phyloP scores from a whole-genome alignment of 2,329 filamentous ascomycete genomes.

The Nemania abortiva region DNA sequence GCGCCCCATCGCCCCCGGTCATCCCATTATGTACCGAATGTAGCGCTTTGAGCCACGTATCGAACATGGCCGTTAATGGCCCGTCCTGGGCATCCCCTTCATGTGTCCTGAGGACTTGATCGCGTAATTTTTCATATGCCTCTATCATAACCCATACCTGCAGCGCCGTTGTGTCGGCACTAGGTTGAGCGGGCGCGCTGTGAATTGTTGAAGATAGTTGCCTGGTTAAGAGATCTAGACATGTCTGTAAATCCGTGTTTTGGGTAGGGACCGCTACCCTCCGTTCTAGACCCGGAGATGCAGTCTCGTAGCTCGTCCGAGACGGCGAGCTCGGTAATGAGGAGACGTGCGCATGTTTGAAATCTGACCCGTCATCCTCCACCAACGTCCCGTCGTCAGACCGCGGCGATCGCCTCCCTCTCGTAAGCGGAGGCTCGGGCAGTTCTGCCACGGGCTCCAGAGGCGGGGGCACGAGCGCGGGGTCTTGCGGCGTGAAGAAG shows the following conservation, averaged over 20 bases:
- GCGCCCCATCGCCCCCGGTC: slow-evolving; percentile 46
- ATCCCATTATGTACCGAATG: slow-evolving; percentile 60
- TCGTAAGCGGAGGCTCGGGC: slow-evolving; percentile 31
- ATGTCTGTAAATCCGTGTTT: slow-evolving; percentile 62
- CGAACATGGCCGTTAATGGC: slow-evolving; percentile 59
- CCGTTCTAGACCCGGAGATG: slow-evolving; percentile 26
- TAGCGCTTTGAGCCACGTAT: slow-evolving; percentile 64
- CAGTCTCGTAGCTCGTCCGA: slow-evolving; percentile 30
- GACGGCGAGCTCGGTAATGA: slow-evolving; percentile 52
- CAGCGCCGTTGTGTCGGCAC: slow-evolving; percentile 57
- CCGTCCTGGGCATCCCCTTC: slow-evolving; percentile 47
- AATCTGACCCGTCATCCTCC: slow-evolving; percentile 62
- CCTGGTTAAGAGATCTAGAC: slow-evolving; percentile 62
- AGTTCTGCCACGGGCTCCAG: slow-evolving; percentile 38
- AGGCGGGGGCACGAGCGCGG: slow-evolving; percentile 21
- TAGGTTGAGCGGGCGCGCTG: slow-evolving; percentile 44
- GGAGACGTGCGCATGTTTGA: slow-evolving; percentile 59
- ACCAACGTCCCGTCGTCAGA: slow-evolving; percentile 62
- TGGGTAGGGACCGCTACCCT: slow-evolving; percentile 40
- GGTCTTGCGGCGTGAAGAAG: slow-evolving; percentile 25
- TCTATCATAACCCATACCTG: slow-evolving; percentile 71
- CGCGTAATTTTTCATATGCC: slow-evolving; percentile 66
- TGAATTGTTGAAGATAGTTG: slow-evolving; percentile 61
- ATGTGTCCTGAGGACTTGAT: slow-evolving; percentile 56
- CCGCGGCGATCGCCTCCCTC: slow-evolving; percentile 51